Conservation (phyloP, 352 stramenopile species). For the Pythium scleroteichum region DNA sequence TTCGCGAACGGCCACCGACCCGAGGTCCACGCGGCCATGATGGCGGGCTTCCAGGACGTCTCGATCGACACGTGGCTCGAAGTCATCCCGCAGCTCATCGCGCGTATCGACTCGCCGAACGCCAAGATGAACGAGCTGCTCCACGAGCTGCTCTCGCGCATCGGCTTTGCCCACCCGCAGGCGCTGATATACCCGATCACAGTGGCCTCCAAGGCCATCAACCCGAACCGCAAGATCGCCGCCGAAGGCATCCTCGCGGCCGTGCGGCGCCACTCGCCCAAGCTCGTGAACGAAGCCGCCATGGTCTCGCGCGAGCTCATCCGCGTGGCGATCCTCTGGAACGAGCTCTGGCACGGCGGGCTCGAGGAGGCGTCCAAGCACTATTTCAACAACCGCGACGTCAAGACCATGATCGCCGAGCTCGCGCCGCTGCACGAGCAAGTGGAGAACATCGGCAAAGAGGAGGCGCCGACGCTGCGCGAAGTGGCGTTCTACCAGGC, state of each 20-base stretch:
- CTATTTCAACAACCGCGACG: slow-evolving; percentile 97
- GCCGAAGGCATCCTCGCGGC: slow-evolving; percentile 96
- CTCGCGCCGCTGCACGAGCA: slow-evolving; percentile 93
- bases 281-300: slow-evolving; percentile 97
- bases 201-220: slow-evolving; percentile 95
- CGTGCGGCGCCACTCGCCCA: slow-evolving; percentile 93
- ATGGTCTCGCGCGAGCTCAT: slow-evolving; percentile 98
- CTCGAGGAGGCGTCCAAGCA: slow-evolving; percentile 98
- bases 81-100: slow-evolving; percentile 98
- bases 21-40: slow-evolving; percentile 87
- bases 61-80: slow-evolving; percentile 98
- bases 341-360: slow-evolving; percentile 98
- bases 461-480: slow-evolving; percentile 81
- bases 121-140: slow-evolving; percentile 79
- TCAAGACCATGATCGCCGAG: slow-evolving; percentile 96
- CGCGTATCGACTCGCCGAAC: slow-evolving; percentile 85
- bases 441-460: slow-evolving; percentile 75
- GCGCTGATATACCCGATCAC: slow-evolving; percentile 99
- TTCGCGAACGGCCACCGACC: slow-evolving; percentile 96
- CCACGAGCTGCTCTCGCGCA: slow-evolving; percentile 88
- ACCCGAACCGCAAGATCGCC: slow-evolving; percentile 86
- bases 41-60: slow-evolving; percentile 90
- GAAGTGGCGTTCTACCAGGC: slow-evolving; percentile 87
- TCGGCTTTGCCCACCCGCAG: slow-evolving; percentile 96
- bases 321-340: slow-evolving; percentile 98